Evolutionary conservation across 2,329 filamentous ascomycete genomes (phyloP), one percentile per base, ranked within the genome.

Genomic region (Lasiodiplodia hormozganensis): DNA sequence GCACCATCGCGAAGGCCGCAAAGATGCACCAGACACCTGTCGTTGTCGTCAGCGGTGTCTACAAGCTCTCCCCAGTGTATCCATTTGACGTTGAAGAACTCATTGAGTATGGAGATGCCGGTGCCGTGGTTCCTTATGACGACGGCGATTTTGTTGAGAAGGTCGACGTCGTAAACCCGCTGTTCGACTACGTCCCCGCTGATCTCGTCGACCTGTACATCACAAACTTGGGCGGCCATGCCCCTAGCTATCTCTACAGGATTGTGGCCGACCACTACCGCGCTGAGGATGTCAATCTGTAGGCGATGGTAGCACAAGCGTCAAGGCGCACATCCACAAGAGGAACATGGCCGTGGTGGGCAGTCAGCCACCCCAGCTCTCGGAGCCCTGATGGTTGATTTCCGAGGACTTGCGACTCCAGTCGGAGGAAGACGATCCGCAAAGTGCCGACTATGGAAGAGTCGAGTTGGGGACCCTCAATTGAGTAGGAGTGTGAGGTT

Each of bases 61-160:
- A 97, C 84, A 97, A 97, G 81, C 87, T 99, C 67, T 96, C 93
- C 73, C 94, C 96, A 0, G 90, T 96, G 69, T 95, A 94, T 74
- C 92, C 94, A 1, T 94, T 94, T 74, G 90, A 96, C 74, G 90
- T 92, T 65, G 91, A 93, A 71, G 88, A 89, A 4, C 83, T 97
- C 70, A 92, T 97, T 69, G 95, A 97, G 81, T 93, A 93, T 82
- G 95, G 93, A 18, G 90, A 94, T 77, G 89, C 94, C 1, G 89
- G 90, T 66, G 90, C 87, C 72, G 90, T 93, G 68, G 88, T 96
- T 53, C 86, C 85, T 49, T 97, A 93, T 76, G 88, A 92, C 23
- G 91, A 97, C 71, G 94, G 93, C 6, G 85, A 89, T 49, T 86
- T 97, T 73, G 89, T 97, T 62, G 89, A 93, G 56, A 88, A 90